Evolutionary conservation across 768 basidiomycete genomes (phyloP).

Genomic region (Kwoniella heveanensis): DNA sequence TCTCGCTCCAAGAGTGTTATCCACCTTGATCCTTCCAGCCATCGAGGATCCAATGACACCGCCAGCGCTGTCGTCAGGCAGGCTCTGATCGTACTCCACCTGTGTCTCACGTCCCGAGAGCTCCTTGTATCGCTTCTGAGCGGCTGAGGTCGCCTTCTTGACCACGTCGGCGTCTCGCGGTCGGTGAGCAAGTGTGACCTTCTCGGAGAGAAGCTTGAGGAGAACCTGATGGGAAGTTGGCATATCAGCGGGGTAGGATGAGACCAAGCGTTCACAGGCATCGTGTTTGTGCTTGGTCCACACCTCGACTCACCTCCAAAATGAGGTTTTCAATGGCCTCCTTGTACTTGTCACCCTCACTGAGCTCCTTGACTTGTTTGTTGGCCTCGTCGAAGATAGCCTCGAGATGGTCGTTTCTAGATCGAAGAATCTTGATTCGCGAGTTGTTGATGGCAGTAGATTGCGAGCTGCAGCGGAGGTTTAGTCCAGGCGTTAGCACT

Average conservation of each 20-base stretch:
- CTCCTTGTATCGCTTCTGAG: constrained; percentile 70
- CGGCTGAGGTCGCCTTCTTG: constrained; percentile 67
- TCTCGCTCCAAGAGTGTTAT: constrained; percentile 93
- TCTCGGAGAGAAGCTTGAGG: constrained; percentile 76
- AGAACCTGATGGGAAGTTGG: constrained; percentile 60
- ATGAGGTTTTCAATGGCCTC: constrained; percentile 82
- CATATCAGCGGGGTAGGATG: not conserved
- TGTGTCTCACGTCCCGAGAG: constrained; percentile 71
- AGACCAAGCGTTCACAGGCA: too few species aligned
- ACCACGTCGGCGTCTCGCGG: constrained; percentile 67
- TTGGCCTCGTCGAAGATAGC: constrained; percentile 80
- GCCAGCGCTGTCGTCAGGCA: constrained; percentile 76
- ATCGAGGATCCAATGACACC: constrained; percentile 77
- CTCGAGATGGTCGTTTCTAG: constrained; percentile 87
- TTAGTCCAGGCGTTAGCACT: too few species aligned
- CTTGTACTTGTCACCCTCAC: constrained; percentile 65
- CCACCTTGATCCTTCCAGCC: constrained; percentile 76
- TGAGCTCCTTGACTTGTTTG: constrained; percentile 65
- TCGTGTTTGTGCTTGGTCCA: not conserved
- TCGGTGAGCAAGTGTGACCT: constrained; percentile 68
- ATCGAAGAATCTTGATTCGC: constrained; percentile 82
- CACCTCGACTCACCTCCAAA: constrained; percentile 66
- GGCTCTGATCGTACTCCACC: constrained; percentile 64
- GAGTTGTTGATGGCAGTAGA: constrained; percentile 97
- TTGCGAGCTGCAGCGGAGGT: constrained; percentile 68